Base-by-base conservation (phyloP, 176 grass and related monocot species). In the Dactylis glomerata region DNA sequence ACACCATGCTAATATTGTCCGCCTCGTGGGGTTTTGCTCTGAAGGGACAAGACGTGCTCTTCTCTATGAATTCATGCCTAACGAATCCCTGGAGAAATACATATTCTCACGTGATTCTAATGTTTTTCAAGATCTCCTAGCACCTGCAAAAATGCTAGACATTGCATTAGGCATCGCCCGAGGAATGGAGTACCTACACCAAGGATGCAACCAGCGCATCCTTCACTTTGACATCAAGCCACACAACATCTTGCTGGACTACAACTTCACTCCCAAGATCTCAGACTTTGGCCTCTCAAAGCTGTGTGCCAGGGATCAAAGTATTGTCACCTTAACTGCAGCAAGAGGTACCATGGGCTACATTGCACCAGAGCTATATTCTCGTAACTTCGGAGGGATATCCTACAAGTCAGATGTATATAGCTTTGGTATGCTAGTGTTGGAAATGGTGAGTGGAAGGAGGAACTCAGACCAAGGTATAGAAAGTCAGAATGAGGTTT, bases 151-250 rank as follows among this genome's bases (percentile, higher is more conserved):
- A 30, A 62, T 62, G 58, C 58, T 62, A 62, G 58, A 63, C 10
- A 30, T 62, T 62, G 24, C 58, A 30, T 62, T 92, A 41, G 50
- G 58, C 58, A 15, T 62, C 13, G 52, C 52, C 52, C 7, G 52
- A 56, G 49, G 52, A 56, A 56, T 56, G 52, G 52, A 56, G 22
- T 56, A 56, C 52, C 52, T 56, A 23, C 52, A 56, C 52, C 52
- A 56, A 23, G 52, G 52, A 56, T 56, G 52, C 52, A 56, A 56
- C 52, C 52, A 56, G 52, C 52, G 52, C 52, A 56, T 56, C 8
- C 52, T 56, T 26, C 91, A 92, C 44, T 89, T 92, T 12, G 87
- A 92, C 80, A 92, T 92, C 32, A 92, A 89, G 59, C 90, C 87
- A 52, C 84, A 86, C 22, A 92, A 89, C 17, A 86, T 92, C 46